Conservation (phyloP, 192 early-diverging fungal genomes). For the Backusella macrospora region DNA sequence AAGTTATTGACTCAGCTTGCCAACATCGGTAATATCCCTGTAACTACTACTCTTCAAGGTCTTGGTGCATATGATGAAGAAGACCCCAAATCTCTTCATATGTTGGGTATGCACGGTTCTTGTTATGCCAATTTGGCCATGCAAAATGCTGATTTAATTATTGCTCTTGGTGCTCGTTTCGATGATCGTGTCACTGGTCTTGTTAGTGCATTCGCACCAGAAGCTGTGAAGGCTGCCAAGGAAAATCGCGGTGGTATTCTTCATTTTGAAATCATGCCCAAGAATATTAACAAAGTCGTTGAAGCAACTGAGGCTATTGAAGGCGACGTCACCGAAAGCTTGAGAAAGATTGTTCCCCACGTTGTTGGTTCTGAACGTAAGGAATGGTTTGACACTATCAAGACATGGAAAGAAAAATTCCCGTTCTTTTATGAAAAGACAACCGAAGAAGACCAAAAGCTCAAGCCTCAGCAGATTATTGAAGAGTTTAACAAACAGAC, state of each 20-base stretch:
- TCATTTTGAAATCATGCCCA: conserved; percentile 99
- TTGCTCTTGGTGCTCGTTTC: conserved; percentile 96
- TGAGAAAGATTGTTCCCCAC: conserved; percentile 78
- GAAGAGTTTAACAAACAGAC: conserved; percentile 90
- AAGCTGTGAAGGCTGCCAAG: conserved; percentile 84
- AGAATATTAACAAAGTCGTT: conserved; percentile 99
- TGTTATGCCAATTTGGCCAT: conserved; percentile 98
- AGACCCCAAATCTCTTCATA: conserved; percentile 89
- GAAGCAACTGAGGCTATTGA: conserved; percentile 89
- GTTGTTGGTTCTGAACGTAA: conserved; percentile 70
- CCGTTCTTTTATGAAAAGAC: conserved; percentile 83
- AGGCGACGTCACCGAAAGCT: conserved; percentile 92
- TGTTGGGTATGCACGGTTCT: conserved; percentile 99
- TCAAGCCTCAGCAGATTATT: conserved; percentile 95
- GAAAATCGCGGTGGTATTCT: conserved; percentile 93
- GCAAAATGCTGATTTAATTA: conserved; percentile 93
- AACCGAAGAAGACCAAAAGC: conserved; percentile 55
- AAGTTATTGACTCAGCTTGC: conserved; percentile 81
- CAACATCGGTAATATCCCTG: conserved; percentile 89
- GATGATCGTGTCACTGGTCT: conserved; percentile 98
- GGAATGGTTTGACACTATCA: conserved; percentile 85
- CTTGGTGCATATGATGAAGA: conserved; percentile 93
- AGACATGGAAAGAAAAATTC: conserved; percentile 90
- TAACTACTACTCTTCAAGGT: conserved; percentile 95
- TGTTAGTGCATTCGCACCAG: conserved; percentile 87